Conservation (phyloP, 768 basidiomycete species). For the Gloeopeniophorella convolvens region DNA sequence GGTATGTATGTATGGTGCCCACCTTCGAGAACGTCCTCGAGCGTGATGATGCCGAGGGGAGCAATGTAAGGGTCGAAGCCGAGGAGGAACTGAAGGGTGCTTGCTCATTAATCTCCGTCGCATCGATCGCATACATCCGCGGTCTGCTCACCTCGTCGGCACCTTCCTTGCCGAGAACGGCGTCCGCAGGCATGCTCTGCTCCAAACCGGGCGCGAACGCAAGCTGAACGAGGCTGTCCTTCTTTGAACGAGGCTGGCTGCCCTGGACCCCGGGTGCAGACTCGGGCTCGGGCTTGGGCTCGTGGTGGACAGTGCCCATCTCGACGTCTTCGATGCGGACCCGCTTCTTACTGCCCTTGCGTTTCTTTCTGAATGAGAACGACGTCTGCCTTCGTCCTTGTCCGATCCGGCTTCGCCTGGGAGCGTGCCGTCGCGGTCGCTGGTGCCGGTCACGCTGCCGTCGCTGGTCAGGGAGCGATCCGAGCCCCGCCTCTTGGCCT, state of each 20-base stretch:
- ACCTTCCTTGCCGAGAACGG: constrained; percentile 65
- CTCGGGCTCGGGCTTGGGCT: constrained; percentile 24
- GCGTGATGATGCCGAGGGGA: constrained; percentile 86
- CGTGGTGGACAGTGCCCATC: constrained; percentile 25
- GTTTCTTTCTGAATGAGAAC: constrained; percentile 22
- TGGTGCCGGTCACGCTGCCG: constrained; percentile 11
- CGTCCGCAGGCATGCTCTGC: constrained; percentile 86
- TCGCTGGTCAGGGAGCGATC: constrained; percentile 3
- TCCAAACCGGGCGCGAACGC: constrained; percentile 38
- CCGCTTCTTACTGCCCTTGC: constrained; percentile 21
- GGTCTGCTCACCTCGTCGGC: constrained; percentile 57
- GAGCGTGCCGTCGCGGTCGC: constrained; percentile 25
- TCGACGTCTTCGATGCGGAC: constrained; percentile 24
- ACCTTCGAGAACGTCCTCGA: constrained; percentile 92
- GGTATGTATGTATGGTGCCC: neutral
- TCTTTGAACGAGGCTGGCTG: constrained; percentile 19
- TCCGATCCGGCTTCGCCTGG: constrained; percentile 18
- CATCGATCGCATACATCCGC: too few species aligned
- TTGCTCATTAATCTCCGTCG: too few species aligned
- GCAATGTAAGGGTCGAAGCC: constrained; percentile 74
- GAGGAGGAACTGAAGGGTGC: constrained; percentile 57
- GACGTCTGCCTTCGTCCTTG: constrained; percentile 18
- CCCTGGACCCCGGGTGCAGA: constrained; percentile 18
- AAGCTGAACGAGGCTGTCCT: constrained; percentile 25
- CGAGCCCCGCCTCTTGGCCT: constrained; percentile 9